Base-by-base conservation (phyloP, 495 filamentous ascomycete genomes). In the Penicillium odoratum region DNA sequence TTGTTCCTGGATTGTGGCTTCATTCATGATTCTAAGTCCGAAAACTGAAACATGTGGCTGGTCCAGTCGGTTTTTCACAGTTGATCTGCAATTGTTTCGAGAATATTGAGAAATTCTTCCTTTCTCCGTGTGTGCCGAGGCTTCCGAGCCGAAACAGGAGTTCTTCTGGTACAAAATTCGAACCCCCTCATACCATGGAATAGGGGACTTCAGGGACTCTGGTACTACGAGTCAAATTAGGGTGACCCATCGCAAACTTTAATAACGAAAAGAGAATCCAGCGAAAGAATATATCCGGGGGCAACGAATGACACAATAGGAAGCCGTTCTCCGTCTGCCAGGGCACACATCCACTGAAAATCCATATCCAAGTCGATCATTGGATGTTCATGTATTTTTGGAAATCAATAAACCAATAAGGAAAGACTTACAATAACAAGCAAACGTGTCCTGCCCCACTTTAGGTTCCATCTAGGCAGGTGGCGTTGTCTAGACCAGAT, bases 371-470 rank as follows among this genome's bases (percentile, higher is more conserved):
- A 46, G 43, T 21, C 28, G 46, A 48, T 51, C 49, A 51, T 51
- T 51, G 49, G 34, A 51, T 48, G 46, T 48, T 31, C 15, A 7
- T 3, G 46, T 48, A 48, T 48, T 48, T 48, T 48, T 48, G 46
- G 46, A 47, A 15, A 47, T 25, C 21, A 28, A 28, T 28, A 47
- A 11, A 8, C 46, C 46, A 48, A 48, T 48, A 30, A 31, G 11
- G 5, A 7, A n/a, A 7, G 21, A 13, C 1, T 10, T 5, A 43
- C 47, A 18, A 34, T 15, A 54, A 56, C 59, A 61, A 65, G 62
- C 62, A 61, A 65, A 65, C 62, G 62, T 65, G 62, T 61, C 59
- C 16, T 7, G 51, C 26, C 55, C 61, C 61, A 64, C 58, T 29
- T 25, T 6, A 34, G 40, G 16, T 43, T 55, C 33, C 44, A 30